These are phyloP conservation scores for Lactifluus pinguis DNA, from an alignment of 768 basidiomycete species.

Conservation along the genomic window DNA sequence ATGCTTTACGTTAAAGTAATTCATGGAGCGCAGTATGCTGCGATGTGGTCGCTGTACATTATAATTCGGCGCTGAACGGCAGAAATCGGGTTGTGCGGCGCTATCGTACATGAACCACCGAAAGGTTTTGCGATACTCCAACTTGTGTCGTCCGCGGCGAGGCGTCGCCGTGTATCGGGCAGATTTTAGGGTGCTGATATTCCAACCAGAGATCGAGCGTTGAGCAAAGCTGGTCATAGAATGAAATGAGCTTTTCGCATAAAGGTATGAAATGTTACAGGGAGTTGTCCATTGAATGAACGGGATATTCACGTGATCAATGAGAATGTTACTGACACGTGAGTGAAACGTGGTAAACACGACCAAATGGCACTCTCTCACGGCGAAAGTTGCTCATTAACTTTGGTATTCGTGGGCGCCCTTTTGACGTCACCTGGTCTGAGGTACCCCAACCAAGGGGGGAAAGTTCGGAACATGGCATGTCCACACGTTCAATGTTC, in stretches of 20 bases:
- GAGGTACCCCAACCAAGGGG: not conserved
- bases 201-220: not conserved
- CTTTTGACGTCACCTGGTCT: conserved; percentile 7
- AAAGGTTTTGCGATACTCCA: not conserved
- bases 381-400: conserved; percentile 3
- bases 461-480: conserved; percentile 7
- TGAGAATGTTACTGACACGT: no score
- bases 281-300: no score
- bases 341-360: not conserved
- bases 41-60: not conserved
- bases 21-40: not conserved
- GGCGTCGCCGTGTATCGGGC: not conserved
- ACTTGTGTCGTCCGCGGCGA: not conserved
- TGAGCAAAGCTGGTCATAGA: no score
- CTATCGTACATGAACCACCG: not conserved
- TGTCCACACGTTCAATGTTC: not conserved
- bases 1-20: not conserved
- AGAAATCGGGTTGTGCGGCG: not conserved
- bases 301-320: no score
- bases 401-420: not conserved
- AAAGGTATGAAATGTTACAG: no score
- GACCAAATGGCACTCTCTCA: not conserved
- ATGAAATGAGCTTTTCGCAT: no score
- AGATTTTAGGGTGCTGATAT: not conserved
- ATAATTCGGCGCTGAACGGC: no score